Base-by-base conservation (phyloP, 805 yeast genomes). In the Yamadazyma takamatsuzukensis region DNA sequence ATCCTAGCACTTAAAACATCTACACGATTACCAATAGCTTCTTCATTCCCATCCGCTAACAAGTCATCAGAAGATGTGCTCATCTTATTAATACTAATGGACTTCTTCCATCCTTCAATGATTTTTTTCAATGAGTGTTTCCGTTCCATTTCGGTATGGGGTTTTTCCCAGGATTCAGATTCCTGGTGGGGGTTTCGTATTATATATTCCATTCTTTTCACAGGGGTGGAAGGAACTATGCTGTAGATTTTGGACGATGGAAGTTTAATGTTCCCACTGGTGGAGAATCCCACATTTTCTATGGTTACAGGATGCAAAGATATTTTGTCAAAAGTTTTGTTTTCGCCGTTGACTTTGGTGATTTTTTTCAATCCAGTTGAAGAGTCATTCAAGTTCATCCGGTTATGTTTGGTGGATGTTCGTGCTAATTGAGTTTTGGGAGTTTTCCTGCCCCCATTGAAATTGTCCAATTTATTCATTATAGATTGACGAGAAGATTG, bases 1-100 rank as follows among this genome's bases (percentile, higher is more conserved):
- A 83, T 77, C 49, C 87, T 64, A 2, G 86, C 86, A 53, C 86
- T 77, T 36, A 83, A 54, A 6, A 80, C 60, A 54, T 83, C 90
- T 37, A 77, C 68, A 43, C 77, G 70, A 13, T 44, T 42, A 9
- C 58, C 63, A 21, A 56, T 48, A 10, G 44, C 29, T 4, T 36
- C 34, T 11, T 34, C 41, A n/a, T 33, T 26, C 15, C 44, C 49
- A 4, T 26, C 34, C 5, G 23, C n/a, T 5, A 23, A 13, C 24
- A 29, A 15, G 14, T 28, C 30, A 11, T 36, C 51, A 15, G 41
- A 36, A 4, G 49, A 40, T 2, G 52, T 40, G n/a, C 46, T 39
- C 14, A 44, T 27, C 14, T 38, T 40, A 21, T 48, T 42, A 25
- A 39, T 29, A 25, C 22, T 43, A 21, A 61, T 54, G 14, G 66